Evolutionary conservation across 345 rosid species (phyloP).

Genomic region (Populus deltoides): DNA sequence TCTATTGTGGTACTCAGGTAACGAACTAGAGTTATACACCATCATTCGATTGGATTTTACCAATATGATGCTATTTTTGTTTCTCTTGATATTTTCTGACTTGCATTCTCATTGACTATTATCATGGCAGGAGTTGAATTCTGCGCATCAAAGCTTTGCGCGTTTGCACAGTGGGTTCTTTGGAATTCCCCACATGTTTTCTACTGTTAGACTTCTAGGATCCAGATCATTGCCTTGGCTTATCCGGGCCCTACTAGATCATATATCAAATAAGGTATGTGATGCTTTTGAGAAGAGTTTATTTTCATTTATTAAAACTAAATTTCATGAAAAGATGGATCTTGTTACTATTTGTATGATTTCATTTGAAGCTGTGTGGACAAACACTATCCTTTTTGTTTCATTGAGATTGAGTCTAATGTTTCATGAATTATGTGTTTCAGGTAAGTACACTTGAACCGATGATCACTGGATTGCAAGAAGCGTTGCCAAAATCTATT

Average conservation of each 20-base stretch:
- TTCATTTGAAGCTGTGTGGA: not conserved
- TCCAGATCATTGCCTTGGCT: constrained; percentile 98
- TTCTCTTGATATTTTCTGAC: not conserved
- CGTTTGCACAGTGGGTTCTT: constrained; percentile 90
- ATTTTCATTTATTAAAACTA: not conserved
- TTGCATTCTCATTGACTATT: not conserved
- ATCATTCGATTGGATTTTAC: not conserved
- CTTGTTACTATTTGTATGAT: not conserved
- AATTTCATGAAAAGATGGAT: constrained; percentile 4
- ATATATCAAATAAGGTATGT: constrained; percentile 86
- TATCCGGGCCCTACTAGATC: constrained; percentile 89
- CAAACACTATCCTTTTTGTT: not conserved
- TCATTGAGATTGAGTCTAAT: constrained; percentile 17
- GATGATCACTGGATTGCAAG: constrained; percentile 85
- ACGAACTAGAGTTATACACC: constrained; percentile 22
- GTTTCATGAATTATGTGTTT: constrained; percentile 17
- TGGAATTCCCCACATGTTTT: constrained; percentile 83
- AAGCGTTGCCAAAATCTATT: constrained; percentile 85
- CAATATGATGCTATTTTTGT: not conserved
- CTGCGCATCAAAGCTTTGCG: constrained; percentile 97
- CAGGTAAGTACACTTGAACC: constrained; percentile 85
- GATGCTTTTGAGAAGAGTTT: not conserved
- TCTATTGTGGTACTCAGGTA: constrained; percentile 94
- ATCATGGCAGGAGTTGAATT: constrained; percentile 71
- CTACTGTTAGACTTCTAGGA: constrained; percentile 84